phyloP scores from a whole-genome alignment of 345 rosid species.

The Aquilaria sinensis region DNA sequence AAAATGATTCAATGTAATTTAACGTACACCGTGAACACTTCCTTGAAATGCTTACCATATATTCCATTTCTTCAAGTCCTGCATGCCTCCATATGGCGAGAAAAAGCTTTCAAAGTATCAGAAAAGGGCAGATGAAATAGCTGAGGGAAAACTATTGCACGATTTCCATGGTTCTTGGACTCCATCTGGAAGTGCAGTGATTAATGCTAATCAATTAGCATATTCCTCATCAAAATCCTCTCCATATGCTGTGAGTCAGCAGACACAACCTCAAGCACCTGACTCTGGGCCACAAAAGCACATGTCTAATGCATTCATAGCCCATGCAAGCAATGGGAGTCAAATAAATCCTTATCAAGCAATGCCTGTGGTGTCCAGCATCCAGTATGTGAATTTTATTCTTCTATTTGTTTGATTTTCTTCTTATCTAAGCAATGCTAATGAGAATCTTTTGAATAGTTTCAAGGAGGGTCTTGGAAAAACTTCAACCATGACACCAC shows the following conservation, averaged over 20 bases:
- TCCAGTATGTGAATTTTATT: conserved; percentile 39
- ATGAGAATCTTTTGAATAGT: conserved; percentile 31
- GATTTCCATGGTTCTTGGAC: conserved; percentile 39
- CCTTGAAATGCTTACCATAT: too few relatives aligned
- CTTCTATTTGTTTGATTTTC: conserved; percentile 42
- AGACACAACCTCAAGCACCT: conserved; percentile 42
- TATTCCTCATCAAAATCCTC: conserved; percentile 24
- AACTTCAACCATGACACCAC: conserved; percentile 80
- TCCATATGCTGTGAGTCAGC: conserved; percentile 35
- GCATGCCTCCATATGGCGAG: conserved; percentile 43
- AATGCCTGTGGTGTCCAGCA: conserved; percentile 40
- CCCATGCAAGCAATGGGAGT: conserved; percentile 44
- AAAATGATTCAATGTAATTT: too few relatives aligned
- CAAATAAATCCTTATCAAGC: conserved; percentile 46
- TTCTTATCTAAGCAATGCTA: conserved; percentile 38
- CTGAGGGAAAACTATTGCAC: conserved; percentile 30
- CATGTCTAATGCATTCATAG: conserved; percentile 35
- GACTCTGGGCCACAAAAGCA: conserved; percentile 45
- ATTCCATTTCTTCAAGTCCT: too few relatives aligned
- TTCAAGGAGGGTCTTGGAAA: conserved; percentile 32
- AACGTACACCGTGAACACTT: too few relatives aligned
- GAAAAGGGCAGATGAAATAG: conserved; percentile 33
- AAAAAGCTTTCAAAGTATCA: conserved; percentile 39
- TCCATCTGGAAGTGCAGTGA: conserved; percentile 27
- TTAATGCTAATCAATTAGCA: conserved; percentile 35